These are phyloP conservation scores for Proliferodiscus dingleyae DNA, from an alignment of 2,329 filamentous ascomycete species.

Conservation along the genomic window DNA sequence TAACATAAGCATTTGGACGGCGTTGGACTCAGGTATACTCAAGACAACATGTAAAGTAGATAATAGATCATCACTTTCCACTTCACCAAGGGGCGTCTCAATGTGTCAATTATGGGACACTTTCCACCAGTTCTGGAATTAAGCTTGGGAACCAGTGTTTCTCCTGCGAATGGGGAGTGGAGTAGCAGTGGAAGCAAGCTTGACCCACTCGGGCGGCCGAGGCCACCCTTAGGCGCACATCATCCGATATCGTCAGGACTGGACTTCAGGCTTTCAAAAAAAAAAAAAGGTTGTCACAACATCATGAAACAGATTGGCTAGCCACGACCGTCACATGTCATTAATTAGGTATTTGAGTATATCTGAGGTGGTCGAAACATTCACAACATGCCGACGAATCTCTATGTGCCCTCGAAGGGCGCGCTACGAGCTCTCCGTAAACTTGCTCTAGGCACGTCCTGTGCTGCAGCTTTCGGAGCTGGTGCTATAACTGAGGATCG, in stretches of 20 bases:
- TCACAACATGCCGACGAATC: conserved; percentile 32
- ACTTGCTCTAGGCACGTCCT: conserved; percentile 52
- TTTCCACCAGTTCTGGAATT: too few relatives aligned
- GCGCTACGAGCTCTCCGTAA: conserved; percentile 51
- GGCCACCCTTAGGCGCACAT: too few relatives aligned
- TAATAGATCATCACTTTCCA: conserved; percentile 29
- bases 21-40: conserved; percentile 19
- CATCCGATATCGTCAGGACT: neutral
- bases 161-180: too few relatives aligned
- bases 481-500: conserved; percentile 51
- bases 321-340: too few relatives aligned
- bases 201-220: too few relatives aligned
- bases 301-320: too few relatives aligned
- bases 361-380: conserved; percentile 20
- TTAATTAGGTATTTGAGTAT: neutral
- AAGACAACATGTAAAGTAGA: conserved; percentile 22
- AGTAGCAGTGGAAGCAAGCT: too few relatives aligned
- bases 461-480: conserved; percentile 42
- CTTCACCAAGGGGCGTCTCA: neutral
- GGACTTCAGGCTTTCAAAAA: neutral
- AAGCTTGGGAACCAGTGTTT: too few relatives aligned
- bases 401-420: conserved; percentile 50
- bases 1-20: conserved; percentile 27
- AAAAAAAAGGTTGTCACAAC: too few relatives aligned
- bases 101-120: too few relatives aligned